phyloP scores from a whole-genome alignment of 2,329 filamentous ascomycete species.

The Chrysoporthe deuterocubensis region DNA sequence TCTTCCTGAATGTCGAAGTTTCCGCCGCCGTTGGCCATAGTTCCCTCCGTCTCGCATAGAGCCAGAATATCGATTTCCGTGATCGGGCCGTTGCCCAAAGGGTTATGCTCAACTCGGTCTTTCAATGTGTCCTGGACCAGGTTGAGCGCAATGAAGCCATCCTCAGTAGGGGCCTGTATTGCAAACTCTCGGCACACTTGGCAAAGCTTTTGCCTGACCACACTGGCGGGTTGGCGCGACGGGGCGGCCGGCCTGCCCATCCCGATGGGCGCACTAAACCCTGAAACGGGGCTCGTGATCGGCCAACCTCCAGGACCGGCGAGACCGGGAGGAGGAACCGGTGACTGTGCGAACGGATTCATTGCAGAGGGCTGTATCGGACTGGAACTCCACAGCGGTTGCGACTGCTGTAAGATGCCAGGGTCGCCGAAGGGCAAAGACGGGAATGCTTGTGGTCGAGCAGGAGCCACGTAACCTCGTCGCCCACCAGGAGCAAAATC shows the following conservation, averaged over 20 bases:
- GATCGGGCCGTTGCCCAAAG: conserved; percentile 42
- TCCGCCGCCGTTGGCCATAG: conserved; percentile 84
- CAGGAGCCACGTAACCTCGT: conserved; percentile 56
- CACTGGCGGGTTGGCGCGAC: conserved; percentile 64
- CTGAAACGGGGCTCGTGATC: conserved; percentile 34
- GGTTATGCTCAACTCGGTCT: conserved; percentile 63
- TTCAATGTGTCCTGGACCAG: conserved; percentile 57
- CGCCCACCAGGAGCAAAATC: conserved; percentile 36
- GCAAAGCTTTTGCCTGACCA: conserved; percentile 76
- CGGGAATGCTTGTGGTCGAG: conserved; percentile 49
- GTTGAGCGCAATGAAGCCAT: conserved; percentile 70
- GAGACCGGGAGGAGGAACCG: conserved; percentile 53
- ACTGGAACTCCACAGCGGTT: conserved; percentile 30
- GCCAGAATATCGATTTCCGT: conserved; percentile 73
- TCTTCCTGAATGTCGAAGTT: conserved; percentile 72
- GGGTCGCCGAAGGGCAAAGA: conserved; percentile 37
- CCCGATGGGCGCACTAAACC: conserved; percentile 38
- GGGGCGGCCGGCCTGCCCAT: conserved; percentile 40
- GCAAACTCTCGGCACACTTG: conserved; percentile 72
- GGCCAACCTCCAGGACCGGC: conserved; percentile 41
- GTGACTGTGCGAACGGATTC: conserved; percentile 33
- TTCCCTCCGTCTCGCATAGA: conserved; percentile 91
- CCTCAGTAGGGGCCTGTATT: conserved; percentile 44
- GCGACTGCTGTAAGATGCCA: conserved; percentile 20
- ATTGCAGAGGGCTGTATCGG: conserved; percentile 33